Evolutionary conservation across 495 filamentous ascomycete species (phyloP).

Genomic region (Rhypophila decipiens): DNA sequence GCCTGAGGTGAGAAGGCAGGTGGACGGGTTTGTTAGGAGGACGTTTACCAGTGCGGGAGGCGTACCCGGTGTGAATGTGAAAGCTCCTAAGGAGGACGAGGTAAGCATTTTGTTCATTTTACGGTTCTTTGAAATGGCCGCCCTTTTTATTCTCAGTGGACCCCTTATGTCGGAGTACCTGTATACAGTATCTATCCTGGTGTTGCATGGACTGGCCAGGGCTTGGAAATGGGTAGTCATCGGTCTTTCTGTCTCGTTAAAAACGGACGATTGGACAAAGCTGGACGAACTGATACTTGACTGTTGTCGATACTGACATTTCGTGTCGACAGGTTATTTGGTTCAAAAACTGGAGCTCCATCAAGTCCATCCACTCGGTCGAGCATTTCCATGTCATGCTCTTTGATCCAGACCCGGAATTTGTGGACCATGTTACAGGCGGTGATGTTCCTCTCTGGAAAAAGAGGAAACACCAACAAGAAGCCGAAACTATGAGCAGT

Average conservation of each 20-base stretch:
- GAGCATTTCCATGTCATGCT: slow-evolving; percentile 96
- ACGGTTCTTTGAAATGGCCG: no score
- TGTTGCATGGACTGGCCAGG: no score
- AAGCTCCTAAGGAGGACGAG: neutral
- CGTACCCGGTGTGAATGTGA: slow-evolving; percentile 38
- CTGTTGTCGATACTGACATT: neutral
- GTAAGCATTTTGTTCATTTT: neutral
- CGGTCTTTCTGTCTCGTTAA: no score
- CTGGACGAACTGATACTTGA: neutral
- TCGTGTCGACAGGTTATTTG: slow-evolving; percentile 55
- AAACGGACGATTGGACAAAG: no score
- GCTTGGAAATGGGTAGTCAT: no score
- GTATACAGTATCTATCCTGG: no score
- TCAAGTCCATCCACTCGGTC: slow-evolving; percentile 80
- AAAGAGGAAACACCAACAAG: neutral
- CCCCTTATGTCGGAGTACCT: no score
- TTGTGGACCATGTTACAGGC: slow-evolving; percentile 64
- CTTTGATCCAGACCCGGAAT: slow-evolving; percentile 60
- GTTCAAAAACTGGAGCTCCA: slow-evolving; percentile 82
- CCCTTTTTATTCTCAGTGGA: no score
- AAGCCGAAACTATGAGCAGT: no score
- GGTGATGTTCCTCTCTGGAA: slow-evolving; percentile 61
- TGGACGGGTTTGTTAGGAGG: slow-evolving; percentile 60
- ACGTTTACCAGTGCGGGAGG: slow-evolving; percentile 47
- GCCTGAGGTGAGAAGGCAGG: slow-evolving; percentile 50